phyloP scores from a whole-genome alignment of 108 stramenopile genomes.

The Conticribra guillardii region DNA sequence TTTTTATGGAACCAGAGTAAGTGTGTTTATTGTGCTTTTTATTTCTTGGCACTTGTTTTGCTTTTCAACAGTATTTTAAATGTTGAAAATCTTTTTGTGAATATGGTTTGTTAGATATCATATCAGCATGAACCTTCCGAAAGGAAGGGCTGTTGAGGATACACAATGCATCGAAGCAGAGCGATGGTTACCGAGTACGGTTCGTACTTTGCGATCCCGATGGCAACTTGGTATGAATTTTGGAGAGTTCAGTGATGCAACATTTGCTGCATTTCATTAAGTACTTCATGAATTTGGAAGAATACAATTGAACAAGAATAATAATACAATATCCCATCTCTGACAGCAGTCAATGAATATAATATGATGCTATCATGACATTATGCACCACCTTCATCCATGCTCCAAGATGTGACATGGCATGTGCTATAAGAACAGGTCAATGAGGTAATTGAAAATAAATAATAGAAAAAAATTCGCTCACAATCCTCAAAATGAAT shows the following conservation, averaged over 20 bases:
- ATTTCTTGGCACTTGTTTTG: not conserved
- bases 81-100: too few relatives aligned
- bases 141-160: conserved; percentile 57
- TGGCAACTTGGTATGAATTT: conserved; percentile 75
- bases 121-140: conserved; percentile 58
- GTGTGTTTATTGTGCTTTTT: not conserved
- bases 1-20: conserved; percentile 81
- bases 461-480: too few relatives aligned
- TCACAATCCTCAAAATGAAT: too few relatives aligned
- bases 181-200: conserved; percentile 45
- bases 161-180: conserved; percentile 52
- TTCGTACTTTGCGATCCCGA: conserved; percentile 56
- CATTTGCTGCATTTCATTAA: conserved; percentile 76
- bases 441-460: too few relatives aligned
- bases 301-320: not conserved
- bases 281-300: not conserved
- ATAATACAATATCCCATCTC: not conserved
- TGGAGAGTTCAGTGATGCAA: conserved; percentile 78
- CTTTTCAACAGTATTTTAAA: too few relatives aligned
- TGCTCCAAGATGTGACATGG: too few relatives aligned
- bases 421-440: too few relatives aligned
- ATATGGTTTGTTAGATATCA: too few relatives aligned
- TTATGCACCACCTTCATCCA: too few relatives aligned
- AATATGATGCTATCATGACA: conserved; percentile 2
- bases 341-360: not conserved